A percentile compares a stretch with the other conserved stretches of the same genome.
Conservation (phyloP, 768 basidiomycete genomes). For the Auricularia sp. region DNA sequence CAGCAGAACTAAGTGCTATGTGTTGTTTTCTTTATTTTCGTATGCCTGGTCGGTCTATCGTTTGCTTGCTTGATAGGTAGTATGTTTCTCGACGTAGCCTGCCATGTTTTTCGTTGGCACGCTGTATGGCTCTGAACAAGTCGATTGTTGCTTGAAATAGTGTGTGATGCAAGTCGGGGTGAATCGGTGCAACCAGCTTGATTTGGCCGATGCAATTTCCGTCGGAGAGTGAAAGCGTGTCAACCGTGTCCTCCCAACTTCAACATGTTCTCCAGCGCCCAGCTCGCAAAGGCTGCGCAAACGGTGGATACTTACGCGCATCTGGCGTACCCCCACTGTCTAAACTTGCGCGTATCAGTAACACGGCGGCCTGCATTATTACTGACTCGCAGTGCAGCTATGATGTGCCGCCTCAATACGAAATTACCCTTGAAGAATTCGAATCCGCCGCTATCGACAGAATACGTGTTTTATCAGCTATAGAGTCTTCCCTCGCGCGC, state of each 20-base stretch:
- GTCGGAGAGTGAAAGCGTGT: background rate
- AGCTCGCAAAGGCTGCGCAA: background rate
- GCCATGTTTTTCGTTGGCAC: background rate
- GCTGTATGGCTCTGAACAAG: background rate
- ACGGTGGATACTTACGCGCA: background rate
- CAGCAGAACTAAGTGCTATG: slow-evolving; percentile 26
- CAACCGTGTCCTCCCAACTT: background rate
- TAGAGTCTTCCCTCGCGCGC: slow-evolving; percentile 79
- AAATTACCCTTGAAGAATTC: slow-evolving; percentile 92
- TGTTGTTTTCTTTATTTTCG: background rate
- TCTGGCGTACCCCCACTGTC: slow-evolving; percentile 48
- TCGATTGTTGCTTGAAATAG: background rate
- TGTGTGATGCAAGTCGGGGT: background rate
- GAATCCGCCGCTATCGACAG: slow-evolving; percentile 84
- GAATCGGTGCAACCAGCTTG: background rate
- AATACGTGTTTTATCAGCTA: slow-evolving; percentile 79
- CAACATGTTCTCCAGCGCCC: background rate
- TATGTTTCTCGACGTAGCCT: background rate
- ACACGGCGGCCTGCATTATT: slow-evolving; percentile 8
- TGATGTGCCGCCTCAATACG: slow-evolving; percentile 70
- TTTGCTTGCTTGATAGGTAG: background rate
- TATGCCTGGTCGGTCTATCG: background rate
- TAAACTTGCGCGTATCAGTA: slow-evolving; percentile 59
- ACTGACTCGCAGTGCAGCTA: slow-evolving; percentile 48
- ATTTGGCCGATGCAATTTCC: background rate